phyloP scores from a whole-genome alignment of 805 yeast species.

The Pichia cephalocereana region DNA sequence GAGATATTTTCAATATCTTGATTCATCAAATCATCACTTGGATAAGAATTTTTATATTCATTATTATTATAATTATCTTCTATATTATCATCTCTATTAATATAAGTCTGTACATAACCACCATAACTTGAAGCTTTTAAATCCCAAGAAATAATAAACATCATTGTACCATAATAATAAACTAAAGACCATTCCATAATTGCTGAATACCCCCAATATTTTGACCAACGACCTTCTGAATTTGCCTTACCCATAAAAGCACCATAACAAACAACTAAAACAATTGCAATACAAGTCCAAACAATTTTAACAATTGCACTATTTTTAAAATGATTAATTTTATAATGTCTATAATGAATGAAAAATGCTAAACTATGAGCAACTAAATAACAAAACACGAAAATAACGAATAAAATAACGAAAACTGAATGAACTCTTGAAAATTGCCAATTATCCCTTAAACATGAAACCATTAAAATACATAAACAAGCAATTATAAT shows the following conservation, averaged over 20 bases:
- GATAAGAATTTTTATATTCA: neutral
- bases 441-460: constrained; percentile 48
- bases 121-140: constrained; percentile 27
- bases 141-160: constrained; percentile 58
- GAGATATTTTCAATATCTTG: neutral
- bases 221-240: constrained; percentile 19
- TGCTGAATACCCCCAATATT: constrained; percentile 43
- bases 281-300: constrained; percentile 63
- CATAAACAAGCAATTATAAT: constrained; percentile 47
- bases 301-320: constrained; percentile 44
- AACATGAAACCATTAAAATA: constrained; percentile 62
- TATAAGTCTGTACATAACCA: constrained; percentile 6
- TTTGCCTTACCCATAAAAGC: constrained; percentile 17
- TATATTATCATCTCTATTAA: constrained; percentile 2
- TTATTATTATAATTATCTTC: too few relatives aligned
- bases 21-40: neutral
- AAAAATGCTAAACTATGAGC: constrained; percentile 9
- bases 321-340: constrained; percentile 24
- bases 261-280: constrained; percentile 65
- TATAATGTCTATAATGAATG: constrained; percentile 17
- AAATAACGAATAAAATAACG: constrained; percentile 66
- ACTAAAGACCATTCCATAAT: constrained; percentile 79
- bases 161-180: constrained; percentile 73
- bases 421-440: constrained; percentile 53
- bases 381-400: constrained; percentile 45